These are phyloP conservation scores for Tolypocladium nubicola DNA, from an alignment of 2,329 filamentous ascomycete species.

Conservation along the genomic window DNA sequence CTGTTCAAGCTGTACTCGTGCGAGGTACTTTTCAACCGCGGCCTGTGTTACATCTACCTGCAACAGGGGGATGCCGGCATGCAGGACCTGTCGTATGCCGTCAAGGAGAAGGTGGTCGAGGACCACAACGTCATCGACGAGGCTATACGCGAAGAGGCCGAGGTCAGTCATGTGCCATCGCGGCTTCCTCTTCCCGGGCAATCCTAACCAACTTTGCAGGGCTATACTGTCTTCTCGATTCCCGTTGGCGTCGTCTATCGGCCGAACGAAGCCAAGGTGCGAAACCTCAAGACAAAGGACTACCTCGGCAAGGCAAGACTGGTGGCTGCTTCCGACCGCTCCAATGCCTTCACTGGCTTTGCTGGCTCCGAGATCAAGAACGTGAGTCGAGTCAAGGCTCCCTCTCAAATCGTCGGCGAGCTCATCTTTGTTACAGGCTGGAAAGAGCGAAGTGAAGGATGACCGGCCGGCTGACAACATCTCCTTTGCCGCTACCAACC, in stretches of 20 bases:
- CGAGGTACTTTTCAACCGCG: conserved; percentile 94
- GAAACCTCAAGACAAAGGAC: conserved; percentile 95
- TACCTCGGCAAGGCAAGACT: conserved; percentile 94
- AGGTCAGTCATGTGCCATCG: conserved; percentile 45
- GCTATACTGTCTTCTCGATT: conserved; percentile 97
- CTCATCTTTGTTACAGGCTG: conserved; percentile 27
- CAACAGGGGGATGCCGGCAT: conserved; percentile 85
- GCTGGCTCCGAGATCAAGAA: conserved; percentile 71
- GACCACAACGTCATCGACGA: conserved; percentile 98
- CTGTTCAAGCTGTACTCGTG: conserved; percentile 96
- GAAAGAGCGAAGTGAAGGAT: conserved; percentile 51
- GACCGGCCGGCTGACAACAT: conserved; percentile 76
- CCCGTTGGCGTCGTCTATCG: conserved; percentile 92
- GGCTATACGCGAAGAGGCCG: conserved; percentile 84
- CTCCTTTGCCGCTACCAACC: conserved; percentile 84
- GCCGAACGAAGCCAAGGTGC: conserved; percentile 95
- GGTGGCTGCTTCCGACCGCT: conserved; percentile 74
- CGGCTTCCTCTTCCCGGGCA: background rate
- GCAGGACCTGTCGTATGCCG: conserved; percentile 81
- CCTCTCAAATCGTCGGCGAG: conserved; percentile 1
- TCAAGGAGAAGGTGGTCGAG: conserved; percentile 90
- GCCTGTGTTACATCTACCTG: conserved; percentile 93
- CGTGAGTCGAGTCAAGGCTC: conserved; percentile 28
- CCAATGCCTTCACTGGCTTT: conserved; percentile 75
- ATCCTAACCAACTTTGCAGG: conserved; percentile 35